These are phyloP conservation scores for Neopestalotiopsis rosae DNA, from an alignment of 2,329 filamentous ascomycete genomes.

Conservation along the genomic window DNA sequence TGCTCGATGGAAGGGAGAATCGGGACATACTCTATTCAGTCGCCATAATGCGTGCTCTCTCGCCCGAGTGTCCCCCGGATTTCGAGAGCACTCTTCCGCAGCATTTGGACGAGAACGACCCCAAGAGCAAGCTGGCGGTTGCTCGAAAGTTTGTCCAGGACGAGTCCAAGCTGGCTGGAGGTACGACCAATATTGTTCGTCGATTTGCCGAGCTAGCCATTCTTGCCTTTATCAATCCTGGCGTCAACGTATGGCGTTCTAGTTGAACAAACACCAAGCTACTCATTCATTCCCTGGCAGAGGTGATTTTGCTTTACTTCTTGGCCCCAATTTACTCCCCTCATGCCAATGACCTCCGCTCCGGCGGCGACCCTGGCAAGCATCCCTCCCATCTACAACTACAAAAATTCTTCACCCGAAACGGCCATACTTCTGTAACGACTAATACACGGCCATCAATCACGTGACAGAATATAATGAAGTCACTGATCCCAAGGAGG, in stretches of 20 bases:
- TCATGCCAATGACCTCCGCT: too few relatives aligned
- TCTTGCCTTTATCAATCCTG: constrained; percentile 62
- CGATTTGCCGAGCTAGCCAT: constrained; percentile 72
- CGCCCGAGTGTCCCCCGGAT: constrained; percentile 66
- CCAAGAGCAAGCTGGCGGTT: constrained; percentile 69
- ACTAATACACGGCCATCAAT: too few relatives aligned
- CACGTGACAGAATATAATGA: too few relatives aligned
- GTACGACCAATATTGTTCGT: constrained; percentile 76
- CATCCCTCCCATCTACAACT: too few relatives aligned
- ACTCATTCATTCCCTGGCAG: too few relatives aligned
- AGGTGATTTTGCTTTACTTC: not conserved
- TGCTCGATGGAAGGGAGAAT: constrained; percentile 83
- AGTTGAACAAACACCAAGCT: not conserved
- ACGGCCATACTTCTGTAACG: too few relatives aligned
- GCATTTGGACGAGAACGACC: constrained; percentile 69
- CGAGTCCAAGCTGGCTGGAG: constrained; percentile 66
- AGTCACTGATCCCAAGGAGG: too few relatives aligned
- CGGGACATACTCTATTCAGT: constrained; percentile 91
- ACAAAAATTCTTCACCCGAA: too few relatives aligned
- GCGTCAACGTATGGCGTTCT: constrained; percentile 48
- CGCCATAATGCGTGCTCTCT: constrained; percentile 77
- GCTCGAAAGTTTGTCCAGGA: constrained; percentile 73
- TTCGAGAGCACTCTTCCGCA: constrained; percentile 61
- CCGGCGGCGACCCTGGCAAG: too few relatives aligned
- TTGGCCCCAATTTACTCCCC: not conserved